These are phyloP conservation scores for Neonectria neomacrospora DNA, from an alignment of 2,329 filamentous ascomycete species.

Conservation along the genomic window DNA sequence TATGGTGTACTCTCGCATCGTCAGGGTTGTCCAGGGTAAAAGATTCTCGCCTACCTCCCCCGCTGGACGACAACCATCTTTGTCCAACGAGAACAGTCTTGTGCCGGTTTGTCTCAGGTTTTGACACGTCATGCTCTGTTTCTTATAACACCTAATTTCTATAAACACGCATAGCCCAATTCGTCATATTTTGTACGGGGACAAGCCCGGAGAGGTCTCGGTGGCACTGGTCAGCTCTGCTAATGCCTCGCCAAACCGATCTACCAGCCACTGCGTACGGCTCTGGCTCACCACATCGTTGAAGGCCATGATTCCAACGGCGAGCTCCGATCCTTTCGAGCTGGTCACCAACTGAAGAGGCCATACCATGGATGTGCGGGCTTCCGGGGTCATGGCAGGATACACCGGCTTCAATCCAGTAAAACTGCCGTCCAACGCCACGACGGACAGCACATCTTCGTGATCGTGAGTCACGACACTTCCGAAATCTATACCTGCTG, in stretches of 20 bases:
- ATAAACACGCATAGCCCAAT: no score
- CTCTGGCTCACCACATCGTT: not conserved
- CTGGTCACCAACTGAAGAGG: not conserved
- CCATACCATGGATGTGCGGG: not conserved
- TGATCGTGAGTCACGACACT: not conserved
- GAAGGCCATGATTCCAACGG: not conserved
- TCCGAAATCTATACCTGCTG: not conserved
- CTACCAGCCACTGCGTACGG: not conserved
- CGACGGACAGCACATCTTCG: not conserved
- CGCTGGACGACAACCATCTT: slow-evolving; percentile 30
- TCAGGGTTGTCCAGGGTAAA: slow-evolving; percentile 9
- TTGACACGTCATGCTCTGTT: no score
- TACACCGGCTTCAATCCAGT: not conserved
- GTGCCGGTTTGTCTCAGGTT: no score
- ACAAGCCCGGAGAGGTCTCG: no score
- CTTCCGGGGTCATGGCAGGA: not conserved
- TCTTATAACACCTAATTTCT: no score
- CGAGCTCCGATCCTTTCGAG: not conserved
- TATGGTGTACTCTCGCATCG: slow-evolving; percentile 30
- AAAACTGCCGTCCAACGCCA: not conserved
- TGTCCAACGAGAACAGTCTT: no score
- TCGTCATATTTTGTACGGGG: no score
- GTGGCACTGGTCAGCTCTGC: not conserved
- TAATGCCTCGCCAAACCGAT: not conserved
- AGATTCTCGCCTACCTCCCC: slow-evolving; percentile 20